Evolutionary conservation across 257 asterid species (phyloP).

Genomic region (Przewalskia tangutica): DNA sequence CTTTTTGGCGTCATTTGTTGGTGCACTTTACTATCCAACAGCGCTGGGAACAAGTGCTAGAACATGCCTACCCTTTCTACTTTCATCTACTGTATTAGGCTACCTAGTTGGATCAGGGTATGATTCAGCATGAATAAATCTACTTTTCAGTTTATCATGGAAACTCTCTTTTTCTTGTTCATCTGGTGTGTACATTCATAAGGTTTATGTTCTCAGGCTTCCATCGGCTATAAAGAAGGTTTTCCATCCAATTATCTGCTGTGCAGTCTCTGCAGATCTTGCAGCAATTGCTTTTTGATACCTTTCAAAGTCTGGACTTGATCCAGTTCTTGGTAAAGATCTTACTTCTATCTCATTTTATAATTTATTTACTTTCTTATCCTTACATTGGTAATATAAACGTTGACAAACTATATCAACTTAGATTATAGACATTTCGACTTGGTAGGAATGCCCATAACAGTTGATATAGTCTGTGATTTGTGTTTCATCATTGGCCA

Average conservation of each 20-base stretch:
- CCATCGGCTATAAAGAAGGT: conserved; percentile 58
- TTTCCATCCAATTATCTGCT: conserved; percentile 83
- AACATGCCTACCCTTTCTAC: conserved; percentile 85
- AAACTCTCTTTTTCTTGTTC: not conserved
- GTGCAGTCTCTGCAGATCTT: conserved; percentile 70
- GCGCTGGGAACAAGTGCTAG: conserved; percentile 72
- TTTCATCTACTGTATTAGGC: conserved; percentile 79
- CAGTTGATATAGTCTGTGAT: not conserved
- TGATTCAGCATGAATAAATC: conserved; percentile 6
- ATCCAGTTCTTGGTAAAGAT: conserved; percentile 67
- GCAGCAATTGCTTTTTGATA: conserved; percentile 76
- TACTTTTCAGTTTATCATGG: not conserved
- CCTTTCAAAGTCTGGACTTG: conserved; percentile 50
- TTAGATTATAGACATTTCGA: not conserved
- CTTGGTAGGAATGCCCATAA: not conserved
- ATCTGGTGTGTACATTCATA: conserved; percentile 2
- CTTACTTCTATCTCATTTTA: not conserved
- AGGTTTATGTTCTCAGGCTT: conserved; percentile 34
- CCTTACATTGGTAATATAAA: not conserved
- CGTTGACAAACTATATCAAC: not conserved
- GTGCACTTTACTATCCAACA: conserved; percentile 58
- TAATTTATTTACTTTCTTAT: not conserved
- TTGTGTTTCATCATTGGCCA: not conserved
- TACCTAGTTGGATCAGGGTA: conserved; percentile 83
- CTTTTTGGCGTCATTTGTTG: conserved; percentile 49